Evolutionary conservation across 2,329 filamentous ascomycete genomes (phyloP), one percentile per base, ranked within the genome.

Genomic region (Pochonia chlamydosporia): DNA sequence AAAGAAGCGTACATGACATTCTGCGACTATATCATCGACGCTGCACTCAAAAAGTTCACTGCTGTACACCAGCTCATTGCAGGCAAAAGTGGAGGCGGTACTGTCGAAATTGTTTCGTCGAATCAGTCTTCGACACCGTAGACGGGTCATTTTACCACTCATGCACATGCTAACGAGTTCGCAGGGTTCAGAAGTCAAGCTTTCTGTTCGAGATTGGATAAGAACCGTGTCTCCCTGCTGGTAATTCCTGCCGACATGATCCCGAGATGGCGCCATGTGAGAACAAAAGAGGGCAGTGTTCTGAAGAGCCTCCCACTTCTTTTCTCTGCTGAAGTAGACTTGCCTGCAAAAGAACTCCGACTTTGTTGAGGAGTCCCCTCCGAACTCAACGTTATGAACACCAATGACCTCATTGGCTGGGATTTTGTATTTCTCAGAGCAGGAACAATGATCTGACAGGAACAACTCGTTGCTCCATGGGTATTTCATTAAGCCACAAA

Each of bases 391-490:
- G 0, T 71, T 53, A 35, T 85, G 76, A 2, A 76, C 76, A 0
- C 71, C 72, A 0, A 81, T 56, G 1, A 90, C 69, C 28, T 88
- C 75, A 0, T 74, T 63, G 1, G 75, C 71, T 0, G 69, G 54
- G 3, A 88, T 70, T 24, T 73, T 71, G 0, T 66, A 49, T 1
- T 48, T 49, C 8, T 77, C 70, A 0, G 68, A 61, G 52, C 88
- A 93, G 1, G 83, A 85, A 64, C 89, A 92, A 49, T 90, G 81
- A 43, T 89, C 79, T 0, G 83, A 88, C 0, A 92, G 64, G 51
- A 93, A 93, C 0, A 93, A 63, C 62, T 95, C 88, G 44, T 90
- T 87, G 0, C 66, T 52, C 63, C 80, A 83, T 0, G 84, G 84
- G 54, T 92, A 95, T 9, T 73, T 74, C 64, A 84, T 82, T 5